Evolutionary conservation across 208 protist genomes (phyloP).

Genomic region (Acanthamoeba lenticulata): DNA sequence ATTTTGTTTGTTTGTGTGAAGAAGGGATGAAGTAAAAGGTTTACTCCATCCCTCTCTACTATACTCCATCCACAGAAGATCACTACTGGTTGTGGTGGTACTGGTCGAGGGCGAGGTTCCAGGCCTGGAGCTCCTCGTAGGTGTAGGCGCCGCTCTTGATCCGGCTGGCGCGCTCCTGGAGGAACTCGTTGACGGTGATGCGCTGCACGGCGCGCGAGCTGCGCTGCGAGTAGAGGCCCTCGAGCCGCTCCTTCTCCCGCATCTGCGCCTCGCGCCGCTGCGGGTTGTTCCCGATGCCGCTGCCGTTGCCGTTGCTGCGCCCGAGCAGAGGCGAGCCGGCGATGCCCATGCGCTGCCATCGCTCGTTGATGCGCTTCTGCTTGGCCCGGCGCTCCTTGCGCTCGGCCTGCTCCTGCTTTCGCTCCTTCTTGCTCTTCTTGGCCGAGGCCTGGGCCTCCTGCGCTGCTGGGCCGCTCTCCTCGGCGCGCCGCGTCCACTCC

Average conservation of each 20-base stretch:
- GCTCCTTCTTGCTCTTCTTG: conserved; percentile 15
- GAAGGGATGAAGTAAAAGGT: not conserved
- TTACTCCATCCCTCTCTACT: not conserved
- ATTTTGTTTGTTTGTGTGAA: not conserved
- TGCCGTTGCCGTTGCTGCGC: not conserved
- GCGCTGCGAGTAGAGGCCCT: conserved; percentile 10
- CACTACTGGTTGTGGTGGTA: not conserved
- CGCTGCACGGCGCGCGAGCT: not conserved
- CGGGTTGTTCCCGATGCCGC: too few species aligned
- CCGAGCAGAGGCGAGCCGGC: not conserved
- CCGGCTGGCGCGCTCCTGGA: not conserved
- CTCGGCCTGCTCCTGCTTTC: not conserved
- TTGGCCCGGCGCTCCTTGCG: not conserved
- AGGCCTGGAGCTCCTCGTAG: conserved; percentile 1
- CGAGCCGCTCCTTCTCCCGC: not conserved
- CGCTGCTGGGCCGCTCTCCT: not conserved
- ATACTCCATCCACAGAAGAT: not conserved
- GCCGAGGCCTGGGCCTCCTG: not conserved
- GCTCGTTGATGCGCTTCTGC: conserved; percentile 11
- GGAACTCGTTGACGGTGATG: not conserved
- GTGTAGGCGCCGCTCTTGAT: conserved; percentile 23
- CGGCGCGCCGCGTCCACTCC: not conserved
- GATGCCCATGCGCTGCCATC: not conserved
- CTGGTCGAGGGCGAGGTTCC: not conserved
- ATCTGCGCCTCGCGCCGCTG: not conserved